Conservation (phyloP, 148 eudicot species). For the Rhododendron mucronatum region DNA sequence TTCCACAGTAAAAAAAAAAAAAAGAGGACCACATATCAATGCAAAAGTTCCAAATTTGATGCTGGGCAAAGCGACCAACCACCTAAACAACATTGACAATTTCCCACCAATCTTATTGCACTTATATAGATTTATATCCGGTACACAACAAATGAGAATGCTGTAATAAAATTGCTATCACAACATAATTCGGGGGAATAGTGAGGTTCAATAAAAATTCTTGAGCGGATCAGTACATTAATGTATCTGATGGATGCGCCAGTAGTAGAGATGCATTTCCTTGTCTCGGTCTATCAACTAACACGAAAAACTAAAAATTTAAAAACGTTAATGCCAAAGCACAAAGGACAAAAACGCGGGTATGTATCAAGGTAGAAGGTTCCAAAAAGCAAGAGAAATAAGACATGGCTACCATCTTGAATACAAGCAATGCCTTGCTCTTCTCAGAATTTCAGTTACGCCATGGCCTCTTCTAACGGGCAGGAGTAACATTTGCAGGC, state of each 20-base stretch:
- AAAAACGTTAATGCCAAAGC: not conserved
- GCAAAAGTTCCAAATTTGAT: not conserved
- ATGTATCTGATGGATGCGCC: not conserved
- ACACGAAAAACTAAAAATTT: not conserved
- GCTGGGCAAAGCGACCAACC: not conserved
- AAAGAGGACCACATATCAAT: not conserved
- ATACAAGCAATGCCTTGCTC: not conserved
- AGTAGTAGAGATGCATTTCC: not conserved
- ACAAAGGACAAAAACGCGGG: not conserved
- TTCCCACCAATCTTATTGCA: not conserved
- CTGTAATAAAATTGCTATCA: not conserved
- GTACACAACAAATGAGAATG: not conserved
- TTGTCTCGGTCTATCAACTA: not conserved
- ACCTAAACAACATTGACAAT: constrained; percentile 1
- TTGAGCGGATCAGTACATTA: not conserved
- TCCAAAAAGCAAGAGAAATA: not conserved
- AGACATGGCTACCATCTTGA: not conserved
- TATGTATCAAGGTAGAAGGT: not conserved
- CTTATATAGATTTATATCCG: not conserved
- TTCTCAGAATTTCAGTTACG: not conserved
- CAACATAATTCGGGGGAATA: not conserved
- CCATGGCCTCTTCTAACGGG: no score
- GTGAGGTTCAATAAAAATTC: not conserved
- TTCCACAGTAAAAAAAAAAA: not conserved
- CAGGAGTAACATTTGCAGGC: no score